Evolutionary conservation across 2,329 filamentous ascomycete genomes (phyloP), one percentile per base, ranked within the genome.

Genomic region (Trichophyton schoenleinii): DNA sequence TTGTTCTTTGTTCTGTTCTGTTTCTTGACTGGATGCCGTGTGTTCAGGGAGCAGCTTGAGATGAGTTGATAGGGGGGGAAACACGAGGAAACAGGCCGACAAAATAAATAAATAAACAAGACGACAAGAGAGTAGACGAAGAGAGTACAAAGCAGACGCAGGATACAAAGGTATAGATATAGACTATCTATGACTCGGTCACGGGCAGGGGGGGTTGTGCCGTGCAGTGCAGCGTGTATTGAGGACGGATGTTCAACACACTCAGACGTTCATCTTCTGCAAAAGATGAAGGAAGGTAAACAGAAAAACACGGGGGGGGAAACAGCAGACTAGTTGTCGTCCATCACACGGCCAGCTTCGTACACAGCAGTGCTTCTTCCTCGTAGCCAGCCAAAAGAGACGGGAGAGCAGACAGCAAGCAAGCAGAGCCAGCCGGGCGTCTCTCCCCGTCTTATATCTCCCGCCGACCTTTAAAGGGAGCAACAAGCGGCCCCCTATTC

Each of bases 111-210:
- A 41, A 41, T 1, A 46, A 36, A 18, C 36, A 18, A 48, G 59
- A 41, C 58, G 44, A 60, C 53, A 13, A 59, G 60, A 58, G 59
- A 46, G 58, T 41, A 55, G 57, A 62, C 42, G 53, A 18, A 57
- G 15, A 58, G 22, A 58, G n/a, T 38, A 41, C 49, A 53, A 31
- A 25, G 22, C 49, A 34, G 49, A 18, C 11, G 49, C 49, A 53
- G 49, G 28, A 53, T 44, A 59, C 42, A 59, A 44, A 46, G 18
- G 9, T 44, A 59, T 48, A 59, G 57, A 59, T 46, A 59, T 59
- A 59, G 57, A 48, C 20, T 48, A 46, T 46, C 42, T 46, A 48
- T 48, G n/a, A 58, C 18, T 22, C 34, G 5, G 22, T 25, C 31
- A 41, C 38, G 15, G 13, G 8, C 18, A 38, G 20, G 34, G 53